Evolutionary conservation across 2,329 filamentous ascomycete species (phyloP), one percentile per base, ranked within the genome.

Genomic region (Neonectria sp.): DNA sequence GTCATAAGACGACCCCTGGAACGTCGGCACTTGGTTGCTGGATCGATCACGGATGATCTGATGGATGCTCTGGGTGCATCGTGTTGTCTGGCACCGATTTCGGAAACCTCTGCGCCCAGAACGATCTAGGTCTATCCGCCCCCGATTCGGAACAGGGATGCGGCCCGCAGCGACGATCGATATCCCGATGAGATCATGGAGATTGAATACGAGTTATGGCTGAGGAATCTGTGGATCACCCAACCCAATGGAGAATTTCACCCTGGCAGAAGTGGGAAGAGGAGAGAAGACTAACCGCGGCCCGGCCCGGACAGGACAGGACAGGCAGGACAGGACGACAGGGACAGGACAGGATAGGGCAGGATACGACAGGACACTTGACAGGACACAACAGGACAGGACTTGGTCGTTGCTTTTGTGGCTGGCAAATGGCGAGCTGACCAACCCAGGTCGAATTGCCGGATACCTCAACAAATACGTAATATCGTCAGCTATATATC

Each of bases 231-330:
- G 27, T 7, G 27, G 27, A 29, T 7, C 4, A 4, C 27, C 27
- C 27, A 1, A 7, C 27, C 7, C 27, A 4, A 29, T 7, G 27
- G 27, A 29, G 27, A 29, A 4, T 29, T 7, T 29, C 21, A 21
- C 21, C 21, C 21, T 21, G 21, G 21, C 27, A 15, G 27, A 53
- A 17, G 49, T 13, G 49, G 49, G 27, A 35, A 53, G 51, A 53
- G 29, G 21, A 27, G 51, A 53, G 51, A 53, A 5, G 9, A 31
- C 51, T 33, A 53, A 12, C 27, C 51, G 33, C 51, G 51, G 51
- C 27, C 29, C 51, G 51, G 51, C 49, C 49, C 49, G 49, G 49
- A 21, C 49, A 25, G 49, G 9, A 52, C 49, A 8, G 21, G 45
- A 21, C 46, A 49, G 21, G 46, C 8, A 9, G 49, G 25, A 52